Evolutionary conservation across 1,139 yeast species (phyloP).

Genomic region (Zygoascus sp.): DNA sequence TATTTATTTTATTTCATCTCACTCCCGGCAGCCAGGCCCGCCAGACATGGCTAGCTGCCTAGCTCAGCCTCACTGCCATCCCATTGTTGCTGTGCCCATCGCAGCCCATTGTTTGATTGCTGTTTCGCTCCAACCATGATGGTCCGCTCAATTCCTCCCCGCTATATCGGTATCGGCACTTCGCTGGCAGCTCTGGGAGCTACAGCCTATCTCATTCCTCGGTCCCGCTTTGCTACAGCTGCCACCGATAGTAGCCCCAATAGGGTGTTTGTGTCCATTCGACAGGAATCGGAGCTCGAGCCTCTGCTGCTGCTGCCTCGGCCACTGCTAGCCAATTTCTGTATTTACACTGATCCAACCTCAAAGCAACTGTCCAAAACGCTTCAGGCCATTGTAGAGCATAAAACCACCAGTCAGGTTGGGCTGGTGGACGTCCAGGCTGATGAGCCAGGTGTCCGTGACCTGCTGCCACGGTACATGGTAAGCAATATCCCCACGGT

Average conservation of each 20-base stretch:
- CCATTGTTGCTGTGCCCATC: too few species aligned
- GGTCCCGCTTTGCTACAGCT: slow-evolving; percentile 1
- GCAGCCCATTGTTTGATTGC: background rate
- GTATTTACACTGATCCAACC: slow-evolving; percentile 58
- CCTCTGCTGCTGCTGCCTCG: slow-evolving; percentile 43
- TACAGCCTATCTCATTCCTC: slow-evolving; percentile 1
- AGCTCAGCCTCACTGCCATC: too few species aligned
- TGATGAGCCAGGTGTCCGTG: slow-evolving; percentile 60
- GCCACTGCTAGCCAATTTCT: slow-evolving; percentile 70
- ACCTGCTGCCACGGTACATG: slow-evolving; percentile 54
- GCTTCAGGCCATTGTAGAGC: slow-evolving; percentile 51
- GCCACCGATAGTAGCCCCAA: slow-evolving; percentile 6
- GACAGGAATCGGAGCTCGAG: slow-evolving; percentile 18
- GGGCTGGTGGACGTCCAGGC: slow-evolving; percentile 67
- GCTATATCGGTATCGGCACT: slow-evolving; percentile 8
- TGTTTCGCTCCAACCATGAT: background rate
- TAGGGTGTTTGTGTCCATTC: slow-evolving; percentile 13
- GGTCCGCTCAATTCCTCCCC: background rate
- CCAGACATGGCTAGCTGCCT: too few species aligned
- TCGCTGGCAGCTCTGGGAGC: slow-evolving; percentile 5
- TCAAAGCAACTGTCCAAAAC: slow-evolving; percentile 63
- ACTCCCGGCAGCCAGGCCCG: too few species aligned
- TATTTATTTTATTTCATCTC: too few species aligned
- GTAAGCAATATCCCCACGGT: slow-evolving; percentile 60
- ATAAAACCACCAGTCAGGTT: slow-evolving; percentile 49